Evolutionary conservation across 305 asterid species (phyloP).

Genomic region (Solanum hybrid): DNA sequence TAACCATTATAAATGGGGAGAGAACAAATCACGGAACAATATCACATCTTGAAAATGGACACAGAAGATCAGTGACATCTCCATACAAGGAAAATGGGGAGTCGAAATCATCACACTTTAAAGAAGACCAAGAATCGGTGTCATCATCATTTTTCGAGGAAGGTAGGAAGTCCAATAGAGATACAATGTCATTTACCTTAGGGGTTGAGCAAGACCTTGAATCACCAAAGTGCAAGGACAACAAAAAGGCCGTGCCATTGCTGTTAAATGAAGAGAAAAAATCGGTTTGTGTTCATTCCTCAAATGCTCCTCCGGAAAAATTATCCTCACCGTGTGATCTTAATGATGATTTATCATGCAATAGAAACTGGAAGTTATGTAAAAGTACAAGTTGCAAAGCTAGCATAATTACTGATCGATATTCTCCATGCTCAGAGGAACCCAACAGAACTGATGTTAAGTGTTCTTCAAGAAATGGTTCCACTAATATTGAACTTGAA

Average conservation of each 20-base stretch:
- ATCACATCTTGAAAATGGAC: slow-evolving; percentile 15
- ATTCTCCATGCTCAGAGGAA: slow-evolving; percentile 35
- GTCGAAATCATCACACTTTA: background rate
- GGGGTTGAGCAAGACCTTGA: slow-evolving; percentile 9
- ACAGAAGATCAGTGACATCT: slow-evolving; percentile 16
- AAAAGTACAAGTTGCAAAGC: slow-evolving; percentile 82
- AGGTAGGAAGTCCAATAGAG: slow-evolving; percentile 6
- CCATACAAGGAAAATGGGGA: slow-evolving; percentile 18
- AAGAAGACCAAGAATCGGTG: slow-evolving; percentile 16
- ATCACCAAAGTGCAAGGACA: slow-evolving; percentile 8
- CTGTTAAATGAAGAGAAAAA: slow-evolving; percentile 23
- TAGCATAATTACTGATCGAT: slow-evolving; percentile 26
- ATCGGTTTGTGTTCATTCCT: slow-evolving; percentile 26
- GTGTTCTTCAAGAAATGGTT: slow-evolving; percentile 32
- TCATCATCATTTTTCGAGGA: slow-evolving; percentile 8
- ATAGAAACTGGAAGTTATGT: slow-evolving; percentile 29
- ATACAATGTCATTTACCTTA: background rate
- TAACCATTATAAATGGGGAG: slow-evolving; percentile 12
- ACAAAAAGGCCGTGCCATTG: background rate
- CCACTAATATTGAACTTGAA: slow-evolving; percentile 42
- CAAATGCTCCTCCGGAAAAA: slow-evolving; percentile 24
- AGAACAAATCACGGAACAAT: slow-evolving; percentile 16
- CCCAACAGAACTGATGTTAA: slow-evolving; percentile 22
- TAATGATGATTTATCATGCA: slow-evolving; percentile 15
- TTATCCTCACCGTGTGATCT: slow-evolving; percentile 26